Percentiles rank a stretch among this genome's conserved stretches.
phyloP scores from a whole-genome alignment of 2,329 filamentous ascomycete species.

The Colletotrichum sidae region DNA sequence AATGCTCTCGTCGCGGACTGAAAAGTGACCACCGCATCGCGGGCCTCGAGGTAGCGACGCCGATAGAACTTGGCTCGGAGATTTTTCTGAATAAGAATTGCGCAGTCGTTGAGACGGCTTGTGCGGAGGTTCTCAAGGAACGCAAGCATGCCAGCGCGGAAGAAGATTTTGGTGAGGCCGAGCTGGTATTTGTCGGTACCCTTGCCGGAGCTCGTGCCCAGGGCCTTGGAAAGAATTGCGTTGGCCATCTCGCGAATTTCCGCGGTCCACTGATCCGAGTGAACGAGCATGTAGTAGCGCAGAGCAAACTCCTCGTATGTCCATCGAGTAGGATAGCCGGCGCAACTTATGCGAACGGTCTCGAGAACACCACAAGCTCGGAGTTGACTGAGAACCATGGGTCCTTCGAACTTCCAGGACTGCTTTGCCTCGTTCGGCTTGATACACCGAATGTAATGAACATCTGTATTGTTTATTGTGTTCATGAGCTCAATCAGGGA shows the following conservation, averaged over 20 bases:
- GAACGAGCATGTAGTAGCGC: slow-evolving; percentile 97
- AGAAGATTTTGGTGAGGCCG: slow-evolving; percentile 98
- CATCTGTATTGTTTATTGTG: slow-evolving; percentile 97
- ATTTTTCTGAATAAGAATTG: slow-evolving; percentile 99
- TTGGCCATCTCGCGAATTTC: slow-evolving; percentile 96
- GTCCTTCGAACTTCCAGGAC: slow-evolving; percentile 97
- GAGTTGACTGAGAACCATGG: slow-evolving; percentile 97
- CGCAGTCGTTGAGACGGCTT: slow-evolving; percentile 89
- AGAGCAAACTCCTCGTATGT: slow-evolving; percentile 98
- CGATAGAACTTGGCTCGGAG: slow-evolving; percentile 95
- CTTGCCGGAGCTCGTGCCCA: slow-evolving; percentile 80
- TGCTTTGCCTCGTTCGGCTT: slow-evolving; percentile 98
- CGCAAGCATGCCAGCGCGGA: slow-evolving; percentile 98
- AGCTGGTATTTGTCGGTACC: slow-evolving; percentile 95
- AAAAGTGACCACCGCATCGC: slow-evolving; percentile 81
- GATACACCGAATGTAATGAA: slow-evolving; percentile 99
- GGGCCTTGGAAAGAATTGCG: slow-evolving; percentile 87
- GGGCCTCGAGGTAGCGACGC: slow-evolving; percentile 87
- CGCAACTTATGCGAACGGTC: slow-evolving; percentile 96
- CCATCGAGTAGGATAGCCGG: slow-evolving; percentile 97
- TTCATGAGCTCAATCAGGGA: slow-evolving; percentile 98
- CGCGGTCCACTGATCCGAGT: slow-evolving; percentile 88
- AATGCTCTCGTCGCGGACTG: slow-evolving; percentile 84
- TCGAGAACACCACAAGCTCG: slow-evolving; percentile 98
- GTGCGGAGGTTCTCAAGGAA: slow-evolving; percentile 96